Evolutionary conservation across 768 basidiomycete genomes (phyloP).

Genomic region (Pulveroboletus frians): DNA sequence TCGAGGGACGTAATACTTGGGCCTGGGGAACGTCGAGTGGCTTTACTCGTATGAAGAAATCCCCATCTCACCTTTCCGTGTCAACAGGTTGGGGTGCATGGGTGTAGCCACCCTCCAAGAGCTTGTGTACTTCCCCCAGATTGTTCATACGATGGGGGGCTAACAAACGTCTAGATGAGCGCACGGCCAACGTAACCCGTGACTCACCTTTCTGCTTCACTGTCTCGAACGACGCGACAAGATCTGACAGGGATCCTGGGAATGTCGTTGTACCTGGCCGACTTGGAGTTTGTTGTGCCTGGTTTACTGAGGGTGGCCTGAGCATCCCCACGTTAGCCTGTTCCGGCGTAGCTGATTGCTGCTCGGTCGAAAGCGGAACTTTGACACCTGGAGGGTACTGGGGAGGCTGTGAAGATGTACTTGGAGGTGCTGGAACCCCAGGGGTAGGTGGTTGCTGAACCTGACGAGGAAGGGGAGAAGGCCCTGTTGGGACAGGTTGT

Average conservation of each 20-base stretch:
- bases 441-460: slow-evolving; percentile 37
- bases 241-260: slow-evolving; percentile 84
- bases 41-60: background rate
- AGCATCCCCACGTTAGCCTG: slow-evolving; percentile 39
- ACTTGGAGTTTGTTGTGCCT: slow-evolving; percentile 39
- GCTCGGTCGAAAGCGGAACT: slow-evolving; percentile 41
- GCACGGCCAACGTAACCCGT: background rate
- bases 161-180: slow-evolving; percentile 21
- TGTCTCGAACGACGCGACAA: slow-evolving; percentile 91
- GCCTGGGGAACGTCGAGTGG: slow-evolving; percentile 46
- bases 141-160: slow-evolving; percentile 83
- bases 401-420: slow-evolving; percentile 32
- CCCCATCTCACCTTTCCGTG: slow-evolving; percentile 84
- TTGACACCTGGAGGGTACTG: slow-evolving; percentile 72
- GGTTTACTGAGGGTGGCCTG: slow-evolving; percentile 50
- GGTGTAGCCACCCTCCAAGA: slow-evolving; percentile 87
- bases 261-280: slow-evolving; percentile 47
- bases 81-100: slow-evolving; percentile 90
- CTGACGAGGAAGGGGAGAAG: slow-evolving; percentile 48
- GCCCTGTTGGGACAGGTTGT: slow-evolving; percentile 34
- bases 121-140: slow-evolving; percentile 84
- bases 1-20: slow-evolving; percentile 93
- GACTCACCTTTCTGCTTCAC: slow-evolving; percentile 93
- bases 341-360: slow-evolving; percentile 26
- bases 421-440: slow-evolving; percentile 8